A percentile compares a stretch with the other conserved stretches of the same genome.
These are phyloP conservation scores for Teunomyces atbi DNA, from an alignment of 805 yeast species.

Conservation along the genomic window DNA sequence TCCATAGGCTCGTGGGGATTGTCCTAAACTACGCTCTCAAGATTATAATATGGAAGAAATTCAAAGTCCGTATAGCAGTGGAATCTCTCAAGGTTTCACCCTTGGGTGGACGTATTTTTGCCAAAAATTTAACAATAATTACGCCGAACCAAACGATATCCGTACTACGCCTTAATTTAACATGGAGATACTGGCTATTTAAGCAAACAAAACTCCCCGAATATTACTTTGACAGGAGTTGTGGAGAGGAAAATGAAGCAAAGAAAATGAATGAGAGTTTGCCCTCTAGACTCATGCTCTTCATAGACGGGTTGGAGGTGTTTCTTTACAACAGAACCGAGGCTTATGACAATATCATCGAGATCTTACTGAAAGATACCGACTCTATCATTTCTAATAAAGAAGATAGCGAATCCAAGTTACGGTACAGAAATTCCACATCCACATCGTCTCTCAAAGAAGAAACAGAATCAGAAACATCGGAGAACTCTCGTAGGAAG, in stretches of 20 bases:
- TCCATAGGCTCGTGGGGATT: slow-evolving; percentile 69
- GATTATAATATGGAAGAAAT: slow-evolving; percentile 62
- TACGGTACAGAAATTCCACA: slow-evolving; percentile 13
- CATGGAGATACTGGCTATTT: slow-evolving; percentile 90
- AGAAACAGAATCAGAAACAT: slow-evolving; percentile 3
- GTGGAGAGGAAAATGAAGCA: slow-evolving; percentile 5
- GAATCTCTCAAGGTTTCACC: slow-evolving; percentile 76
- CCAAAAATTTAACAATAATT: slow-evolving; percentile 70
- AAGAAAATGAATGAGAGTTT: slow-evolving; percentile 39
- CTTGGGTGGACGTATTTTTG: slow-evolving; percentile 78
- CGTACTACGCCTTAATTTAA: slow-evolving; percentile 66
- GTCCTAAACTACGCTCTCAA: slow-evolving; percentile 51
- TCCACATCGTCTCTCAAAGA: slow-evolving; percentile 2
- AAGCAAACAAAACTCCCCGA: slow-evolving; percentile 41
- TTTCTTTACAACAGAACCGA: slow-evolving; percentile 77
- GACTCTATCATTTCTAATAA: slow-evolving; percentile 10
- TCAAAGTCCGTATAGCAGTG: slow-evolving; percentile 56
- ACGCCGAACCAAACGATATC: slow-evolving; percentile 74
- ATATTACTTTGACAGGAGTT: slow-evolving; percentile 21
- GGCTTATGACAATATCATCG: slow-evolving; percentile 69
- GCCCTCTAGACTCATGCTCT: slow-evolving; percentile 56
- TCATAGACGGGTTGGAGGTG: slow-evolving; percentile 75
- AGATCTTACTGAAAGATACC: slow-evolving; percentile 25
- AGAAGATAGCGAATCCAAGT: slow-evolving; percentile 13
- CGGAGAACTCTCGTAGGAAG: background rate